Percentiles rank a stretch among this genome's conserved stretches.
phyloP scores from a whole-genome alignment of 192 early-diverging fungal genomes.

The Coemansia umbellata region DNA sequence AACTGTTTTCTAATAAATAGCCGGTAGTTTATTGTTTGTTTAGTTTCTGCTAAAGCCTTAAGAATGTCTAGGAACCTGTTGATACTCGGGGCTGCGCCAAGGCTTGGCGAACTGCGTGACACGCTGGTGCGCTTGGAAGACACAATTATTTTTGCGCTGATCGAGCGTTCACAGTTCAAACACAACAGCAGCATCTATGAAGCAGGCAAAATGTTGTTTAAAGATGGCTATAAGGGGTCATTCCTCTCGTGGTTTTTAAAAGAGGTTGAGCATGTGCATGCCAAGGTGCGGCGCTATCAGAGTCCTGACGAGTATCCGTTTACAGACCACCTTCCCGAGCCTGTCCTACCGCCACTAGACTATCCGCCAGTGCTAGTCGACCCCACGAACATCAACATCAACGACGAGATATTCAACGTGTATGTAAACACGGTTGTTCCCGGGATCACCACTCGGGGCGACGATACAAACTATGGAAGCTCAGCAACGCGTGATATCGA shows the following conservation, averaged over 20 bases:
- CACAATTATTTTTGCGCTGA: slow-evolving; percentile 81
- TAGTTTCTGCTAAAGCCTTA: not conserved
- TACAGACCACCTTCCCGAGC: slow-evolving; percentile 72
- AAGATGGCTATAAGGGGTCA: slow-evolving; percentile 62
- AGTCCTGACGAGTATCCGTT: slow-evolving; percentile 97
- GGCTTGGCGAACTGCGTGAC: slow-evolving; percentile 58
- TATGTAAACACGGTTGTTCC: slow-evolving; percentile 83
- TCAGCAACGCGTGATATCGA: slow-evolving; percentile 93
- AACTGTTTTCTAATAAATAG: too few relatives aligned
- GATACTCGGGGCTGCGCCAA: slow-evolving; percentile 37
- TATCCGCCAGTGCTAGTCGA: slow-evolving; percentile 73
- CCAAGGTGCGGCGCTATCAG: slow-evolving; percentile 79
- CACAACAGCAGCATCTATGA: slow-evolving; percentile 79
- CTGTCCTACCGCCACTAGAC: slow-evolving; percentile 78
- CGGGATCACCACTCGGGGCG: slow-evolving; percentile 63
- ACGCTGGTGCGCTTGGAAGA: slow-evolving; percentile 93
- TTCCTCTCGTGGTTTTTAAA: slow-evolving; percentile 89
- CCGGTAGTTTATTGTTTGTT: too few relatives aligned
- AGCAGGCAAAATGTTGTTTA: slow-evolving; percentile 62
- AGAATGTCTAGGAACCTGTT: slow-evolving; percentile 46
- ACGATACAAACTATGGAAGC: slow-evolving; percentile 90
- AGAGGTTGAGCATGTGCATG: slow-evolving; percentile 90
- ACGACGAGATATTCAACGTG: slow-evolving; percentile 74
- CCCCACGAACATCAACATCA: slow-evolving; percentile 82
- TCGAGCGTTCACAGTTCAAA: slow-evolving; percentile 91